phyloP scores from a whole-genome alignment of 352 stramenopile species.

The Globisporangium mamillatum region DNA sequence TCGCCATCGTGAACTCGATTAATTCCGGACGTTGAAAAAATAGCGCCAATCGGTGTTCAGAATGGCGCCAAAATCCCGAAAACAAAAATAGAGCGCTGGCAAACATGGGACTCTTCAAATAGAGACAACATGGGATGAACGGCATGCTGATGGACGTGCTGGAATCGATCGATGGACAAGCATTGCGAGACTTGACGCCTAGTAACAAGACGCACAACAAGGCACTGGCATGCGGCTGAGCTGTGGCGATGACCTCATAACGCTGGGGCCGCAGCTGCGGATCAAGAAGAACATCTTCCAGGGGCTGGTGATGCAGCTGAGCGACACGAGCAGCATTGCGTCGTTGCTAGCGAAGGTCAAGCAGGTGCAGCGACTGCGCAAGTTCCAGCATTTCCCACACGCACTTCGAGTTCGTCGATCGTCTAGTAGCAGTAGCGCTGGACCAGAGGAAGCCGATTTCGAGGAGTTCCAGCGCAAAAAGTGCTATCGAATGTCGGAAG shows the following conservation, averaged over 20 bases:
- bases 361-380: conserved; percentile 37
- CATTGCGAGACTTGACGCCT: background rate
- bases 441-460: background rate
- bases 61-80: conserved; percentile 1
- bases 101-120: background rate
- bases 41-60: conserved; percentile 2
- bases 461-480: conserved; percentile 10
- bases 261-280: conserved; percentile 48
- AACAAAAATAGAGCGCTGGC: background rate
- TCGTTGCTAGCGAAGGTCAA: conserved; percentile 27
- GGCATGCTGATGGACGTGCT: background rate
- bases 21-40: conserved; percentile 3
- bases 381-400: conserved; percentile 47
- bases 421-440: background rate
- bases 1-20: conserved; percentile 16
- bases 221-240: conserved; percentile 7
- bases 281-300: conserved; percentile 76
- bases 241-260: conserved; percentile 22
- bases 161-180: background rate
- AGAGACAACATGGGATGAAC: background rate
- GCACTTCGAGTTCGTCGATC: conserved; percentile 36
- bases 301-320: conserved; percentile 50
- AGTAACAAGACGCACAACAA: background rate
- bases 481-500: conserved; percentile 13
- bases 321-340: conserved; percentile 15